phyloP scores from a whole-genome alignment of 768 basidiomycete genomes.

The Mycena filopes region DNA sequence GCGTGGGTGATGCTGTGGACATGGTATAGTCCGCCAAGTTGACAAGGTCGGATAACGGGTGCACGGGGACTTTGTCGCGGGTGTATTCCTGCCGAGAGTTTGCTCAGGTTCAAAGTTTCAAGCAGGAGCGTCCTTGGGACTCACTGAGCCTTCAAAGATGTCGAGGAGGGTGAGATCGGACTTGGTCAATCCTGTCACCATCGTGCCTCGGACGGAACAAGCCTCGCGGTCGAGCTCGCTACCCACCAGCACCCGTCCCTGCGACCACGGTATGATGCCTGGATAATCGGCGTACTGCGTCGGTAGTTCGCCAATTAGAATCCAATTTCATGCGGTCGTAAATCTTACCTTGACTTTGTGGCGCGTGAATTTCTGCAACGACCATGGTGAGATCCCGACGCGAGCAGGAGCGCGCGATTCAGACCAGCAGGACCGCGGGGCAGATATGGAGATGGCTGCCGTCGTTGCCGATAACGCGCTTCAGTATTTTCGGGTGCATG shows the following conservation, averaged over 20 bases:
- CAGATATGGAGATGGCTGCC: slow-evolving; percentile 72
- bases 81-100: slow-evolving; percentile 73
- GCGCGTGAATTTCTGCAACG: slow-evolving; percentile 76
- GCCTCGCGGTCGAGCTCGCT: slow-evolving; percentile 69
- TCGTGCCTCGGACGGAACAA: slow-evolving; percentile 77
- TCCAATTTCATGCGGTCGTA: background rate
- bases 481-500: slow-evolving; percentile 87
- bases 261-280: slow-evolving; percentile 72
- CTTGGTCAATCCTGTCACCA: slow-evolving; percentile 77
- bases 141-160: slow-evolving; percentile 82
- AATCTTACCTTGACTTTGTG: slow-evolving; percentile 75
- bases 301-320: background rate
- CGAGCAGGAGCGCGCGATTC: slow-evolving; percentile 35
- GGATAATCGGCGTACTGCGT: slow-evolving; percentile 81
- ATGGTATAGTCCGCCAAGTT: slow-evolving; percentile 46
- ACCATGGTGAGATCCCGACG: background rate
- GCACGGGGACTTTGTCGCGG: slow-evolving; percentile 62
- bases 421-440: slow-evolving; percentile 79
- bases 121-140: slow-evolving; percentile 35
- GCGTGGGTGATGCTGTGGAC: slow-evolving; percentile 52
- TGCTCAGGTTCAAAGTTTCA: slow-evolving; percentile 13
- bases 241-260: slow-evolving; percentile 58
- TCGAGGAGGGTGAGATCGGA: slow-evolving; percentile 78
- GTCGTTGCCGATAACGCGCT: slow-evolving; percentile 76
- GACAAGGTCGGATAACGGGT: slow-evolving; percentile 61